Evolutionary conservation across 805 yeast genomes (phyloP), one percentile per base, ranked within the genome.

Genomic region (Hanseniaspora guilliermondii): DNA sequence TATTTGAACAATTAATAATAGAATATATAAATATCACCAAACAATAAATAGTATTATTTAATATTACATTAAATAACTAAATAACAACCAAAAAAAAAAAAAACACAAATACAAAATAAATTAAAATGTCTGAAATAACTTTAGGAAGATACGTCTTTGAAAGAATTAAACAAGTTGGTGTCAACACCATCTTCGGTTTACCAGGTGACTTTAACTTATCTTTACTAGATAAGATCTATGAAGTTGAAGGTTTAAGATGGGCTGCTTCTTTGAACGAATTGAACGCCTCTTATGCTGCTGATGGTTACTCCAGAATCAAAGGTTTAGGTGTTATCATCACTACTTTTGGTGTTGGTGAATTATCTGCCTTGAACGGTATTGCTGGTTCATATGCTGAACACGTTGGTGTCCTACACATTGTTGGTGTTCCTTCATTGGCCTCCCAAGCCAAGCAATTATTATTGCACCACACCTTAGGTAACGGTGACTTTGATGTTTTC

Each of bases 351-450:
- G 95, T 86, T 55, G 95, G 95, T 68, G 95, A 85, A 69, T 75
- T 85, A 64, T 77, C 85, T 30, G 91, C 94, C 12, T 73, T 85
- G 62, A 85, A 85, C 69, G 95, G 93, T 62, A 76, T 87, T 65
- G 95, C 89, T 45, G 95, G 95, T 62, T 75, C 93, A 52, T 86
- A 80, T 70, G 89, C 95, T 59, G 95, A 87, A 70, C 94, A 86
- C 70, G 89, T 87, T 58, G 93, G 93, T 62, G 69, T 85, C 60
- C 71, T 86, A 60, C 94, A 86, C 71, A 77, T 86, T 61, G 95
- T 86, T 44, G 95, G 95, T 67, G 85, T 84, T 56, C 95, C 95
- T 59, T 80, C 91, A 54, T 73, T 79, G 63, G 73, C 82, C 33
- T 77, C 94, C 39, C 87, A 82, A 66, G 78, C 83, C 60, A 76